Percentiles rank a stretch among this genome's conserved stretches.
phyloP scores from a whole-genome alignment of 1,284 basidiomycete species.

The Ustilago cynodontis region DNA sequence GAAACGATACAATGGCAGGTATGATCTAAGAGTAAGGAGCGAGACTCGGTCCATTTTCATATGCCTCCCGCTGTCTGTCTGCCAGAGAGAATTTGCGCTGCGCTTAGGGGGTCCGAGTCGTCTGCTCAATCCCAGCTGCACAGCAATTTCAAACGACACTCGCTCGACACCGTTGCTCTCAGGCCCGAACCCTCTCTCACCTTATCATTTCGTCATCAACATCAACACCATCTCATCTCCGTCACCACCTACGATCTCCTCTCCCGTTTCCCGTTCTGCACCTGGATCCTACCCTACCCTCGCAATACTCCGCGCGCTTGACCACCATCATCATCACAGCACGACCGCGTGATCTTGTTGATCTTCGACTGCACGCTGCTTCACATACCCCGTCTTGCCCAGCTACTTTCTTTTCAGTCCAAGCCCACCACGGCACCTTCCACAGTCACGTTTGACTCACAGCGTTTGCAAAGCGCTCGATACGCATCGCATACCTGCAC shows the following conservation, averaged over 20 bases:
- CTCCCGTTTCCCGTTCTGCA: neutral
- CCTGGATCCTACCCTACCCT: constrained; percentile 1
- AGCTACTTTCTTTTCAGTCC: neutral
- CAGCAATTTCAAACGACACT: neutral
- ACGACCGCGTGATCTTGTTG: neutral
- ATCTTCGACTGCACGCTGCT: neutral
- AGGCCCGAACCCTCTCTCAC: neutral
- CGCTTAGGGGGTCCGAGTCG: neutral
- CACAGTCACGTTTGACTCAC: neutral
- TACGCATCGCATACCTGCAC: neutral
- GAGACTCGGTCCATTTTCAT: constrained; percentile 4
- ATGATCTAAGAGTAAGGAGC: neutral
- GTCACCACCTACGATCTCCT: constrained; percentile 2
- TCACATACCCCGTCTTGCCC: neutral
- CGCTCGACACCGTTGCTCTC: neutral
- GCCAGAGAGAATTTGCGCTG: neutral
- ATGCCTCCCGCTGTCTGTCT: neutral
- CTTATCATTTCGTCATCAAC: neutral
- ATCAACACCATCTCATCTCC: constrained; percentile 2
- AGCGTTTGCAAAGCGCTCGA: neutral
- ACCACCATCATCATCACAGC: neutral
- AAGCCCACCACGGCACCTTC: neutral
- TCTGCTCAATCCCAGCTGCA: neutral
- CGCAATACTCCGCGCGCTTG: neutral
- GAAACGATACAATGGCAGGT: no score